A percentile compares a stretch with the other conserved stretches of the same genome.
Evolutionary conservation across 768 basidiomycete genomes (phyloP).

Genomic region (Mrakia gelida): DNA sequence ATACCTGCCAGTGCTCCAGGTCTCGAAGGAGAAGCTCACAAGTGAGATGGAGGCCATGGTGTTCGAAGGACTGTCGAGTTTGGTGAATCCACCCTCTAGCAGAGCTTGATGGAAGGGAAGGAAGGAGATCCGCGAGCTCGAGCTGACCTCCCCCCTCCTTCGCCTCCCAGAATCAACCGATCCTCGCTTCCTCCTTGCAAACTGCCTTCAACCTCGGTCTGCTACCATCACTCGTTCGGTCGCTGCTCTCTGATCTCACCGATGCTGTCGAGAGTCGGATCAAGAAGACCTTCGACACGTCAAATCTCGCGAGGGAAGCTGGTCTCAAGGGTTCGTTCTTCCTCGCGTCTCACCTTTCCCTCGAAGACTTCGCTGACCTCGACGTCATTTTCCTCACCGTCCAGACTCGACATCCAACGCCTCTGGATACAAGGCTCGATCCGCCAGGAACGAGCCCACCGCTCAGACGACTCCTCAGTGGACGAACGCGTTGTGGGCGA

Average conservation of each 20-base stretch:
- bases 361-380: conserved; percentile 19
- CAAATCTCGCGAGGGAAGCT: conserved; percentile 79
- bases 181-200: conserved; percentile 89
- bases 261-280: conserved; percentile 79
- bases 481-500: conserved; percentile 70
- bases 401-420: conserved; percentile 36
- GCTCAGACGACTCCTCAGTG: conserved; percentile 78
- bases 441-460: conserved; percentile 74
- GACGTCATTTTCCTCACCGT: conserved; percentile 28
- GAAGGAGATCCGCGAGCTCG: not conserved
- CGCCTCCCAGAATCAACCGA: conserved; percentile 67
- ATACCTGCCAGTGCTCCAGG: conserved; percentile 67
- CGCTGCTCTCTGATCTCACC: conserved; percentile 70
- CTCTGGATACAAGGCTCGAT: conserved; percentile 66
- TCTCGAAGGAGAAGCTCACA: conserved; percentile 64
- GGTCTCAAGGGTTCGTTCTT: conserved; percentile 61
- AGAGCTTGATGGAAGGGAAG: not conserved
- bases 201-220: conserved; percentile 89
- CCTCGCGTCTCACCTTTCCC: not conserved
- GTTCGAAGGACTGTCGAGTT: conserved; percentile 64
- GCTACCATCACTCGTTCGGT: conserved; percentile 74
- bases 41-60: conserved; percentile 91
- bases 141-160: not conserved
- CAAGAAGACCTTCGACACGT: conserved; percentile 75
- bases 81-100: conserved; percentile 52